phyloP scores from a whole-genome alignment of 2,329 filamentous ascomycete species.

The Cladophialophora yegresii region DNA sequence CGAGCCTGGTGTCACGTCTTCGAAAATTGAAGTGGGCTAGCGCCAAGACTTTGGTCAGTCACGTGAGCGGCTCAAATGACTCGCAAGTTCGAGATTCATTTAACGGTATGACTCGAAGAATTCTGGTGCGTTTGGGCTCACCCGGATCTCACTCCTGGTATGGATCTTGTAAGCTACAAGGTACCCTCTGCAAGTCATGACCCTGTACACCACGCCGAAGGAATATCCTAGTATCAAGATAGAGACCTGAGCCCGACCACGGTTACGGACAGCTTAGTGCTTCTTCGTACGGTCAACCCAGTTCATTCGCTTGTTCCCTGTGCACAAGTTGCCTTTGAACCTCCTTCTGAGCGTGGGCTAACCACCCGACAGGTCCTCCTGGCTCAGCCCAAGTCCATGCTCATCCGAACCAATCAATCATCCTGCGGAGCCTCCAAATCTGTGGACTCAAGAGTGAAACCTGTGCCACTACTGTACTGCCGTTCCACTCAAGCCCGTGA shows the following conservation, averaged over 20 bases:
- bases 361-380: background rate
- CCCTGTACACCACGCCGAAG: background rate
- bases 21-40: background rate
- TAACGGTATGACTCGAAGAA: background rate
- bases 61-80: conserved; percentile 4
- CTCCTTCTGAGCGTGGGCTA: background rate
- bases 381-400: background rate
- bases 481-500: background rate
- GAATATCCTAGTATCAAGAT: conserved; percentile 5
- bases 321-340: background rate
- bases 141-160: background rate
- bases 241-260: background rate
- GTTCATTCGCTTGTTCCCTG: background rate
- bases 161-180: background rate
- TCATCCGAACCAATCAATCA: background rate
- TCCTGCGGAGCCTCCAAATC: no score
- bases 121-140: background rate
- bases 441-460: background rate
- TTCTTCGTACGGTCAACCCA: background rate
- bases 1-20: background rate
- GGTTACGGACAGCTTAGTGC: background rate
- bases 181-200: background rate
- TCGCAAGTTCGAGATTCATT: background rate
- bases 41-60: conserved; percentile 6
- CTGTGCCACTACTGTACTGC: background rate